Base-by-base conservation (phyloP, 2,329 filamentous ascomycete genomes). In the Tolypocladium pustulatum region DNA sequence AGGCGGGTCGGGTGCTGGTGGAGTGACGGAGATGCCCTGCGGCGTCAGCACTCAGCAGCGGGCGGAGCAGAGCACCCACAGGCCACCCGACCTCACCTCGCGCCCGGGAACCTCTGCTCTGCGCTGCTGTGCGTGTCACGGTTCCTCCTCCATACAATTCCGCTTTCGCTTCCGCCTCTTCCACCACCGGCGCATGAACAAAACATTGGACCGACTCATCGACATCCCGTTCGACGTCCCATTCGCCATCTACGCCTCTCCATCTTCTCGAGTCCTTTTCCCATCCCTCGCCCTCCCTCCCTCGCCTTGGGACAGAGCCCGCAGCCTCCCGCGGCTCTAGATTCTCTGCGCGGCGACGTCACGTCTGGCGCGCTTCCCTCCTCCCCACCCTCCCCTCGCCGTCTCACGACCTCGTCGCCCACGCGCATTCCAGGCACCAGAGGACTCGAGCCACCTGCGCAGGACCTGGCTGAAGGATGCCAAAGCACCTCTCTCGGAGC, bases 391-490 rank as follows among this genome's bases (percentile, higher is more conserved):
- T 54, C 57, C n/a, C 32, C 54, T 54, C 57, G 30, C 17, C 58
- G 57, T 53, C 49, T 53, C 49, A 13, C 20, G 9, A 12, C 30
- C 20, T 43, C 61, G 51, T 53, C 46, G 49, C 49, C 52, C 34
- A 54, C 56, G 34, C 36, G 46, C 51, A 56, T 58, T 58, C 38
- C 54, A 57, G 36, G 53, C 30, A 49, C 40, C 55, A 57, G 46
- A 43, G 30, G 30, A 36, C 40, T 41, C 51, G 51, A 58, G 37
- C 37, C 49, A 43, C 36, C 43, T 12, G 43, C 25, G 9, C 30
- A 53, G 30, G 30, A 52, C 49, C 49, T 22, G 49, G 49, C 53
- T n/a, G 52, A 58, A 63, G 58, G 56, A 64, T 64, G 62, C 62
- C 58, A 57, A n/a, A 41, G 57, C 55, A 51, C 32, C 51, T 54